phyloP scores from a whole-genome alignment of 371 early-diverging fungal species.

The Rhizopus sp. region DNA sequence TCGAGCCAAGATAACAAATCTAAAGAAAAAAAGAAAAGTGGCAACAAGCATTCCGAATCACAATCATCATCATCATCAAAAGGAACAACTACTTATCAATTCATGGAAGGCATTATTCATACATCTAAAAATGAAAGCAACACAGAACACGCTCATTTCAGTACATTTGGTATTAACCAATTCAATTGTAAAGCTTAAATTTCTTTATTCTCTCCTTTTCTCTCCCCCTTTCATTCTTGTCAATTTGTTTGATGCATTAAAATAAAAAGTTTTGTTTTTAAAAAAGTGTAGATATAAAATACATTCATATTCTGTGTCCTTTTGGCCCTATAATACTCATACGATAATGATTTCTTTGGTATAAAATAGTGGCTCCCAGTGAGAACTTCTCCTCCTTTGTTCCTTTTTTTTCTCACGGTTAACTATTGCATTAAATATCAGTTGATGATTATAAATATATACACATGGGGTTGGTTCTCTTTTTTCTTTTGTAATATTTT shows the following conservation, averaged over 20 bases:
- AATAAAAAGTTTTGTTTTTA: background rate
- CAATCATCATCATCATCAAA: background rate
- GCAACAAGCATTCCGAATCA: background rate
- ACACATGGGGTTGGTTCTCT: no score
- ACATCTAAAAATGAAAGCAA: background rate
- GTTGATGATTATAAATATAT: no score
- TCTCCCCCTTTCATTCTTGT: background rate
- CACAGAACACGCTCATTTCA: background rate
- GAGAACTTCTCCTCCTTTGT: no score
- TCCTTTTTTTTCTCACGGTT: no score
- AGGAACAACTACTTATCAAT: background rate
- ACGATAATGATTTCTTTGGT: no score
- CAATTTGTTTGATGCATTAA: background rate
- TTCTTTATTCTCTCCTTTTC: slow-evolving; percentile 1
- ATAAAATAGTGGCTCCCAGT: no score
- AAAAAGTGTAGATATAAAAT: no score
- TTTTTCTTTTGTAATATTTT: no score
- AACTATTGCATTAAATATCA: no score
- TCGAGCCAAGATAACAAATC: background rate
- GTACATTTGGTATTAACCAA: background rate
- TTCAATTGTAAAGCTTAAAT: slow-evolving; percentile 5
- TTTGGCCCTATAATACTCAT: no score
- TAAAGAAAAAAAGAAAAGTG: background rate
- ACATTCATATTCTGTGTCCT: no score
- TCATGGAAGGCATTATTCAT: slow-evolving; percentile 1